phyloP scores from a whole-genome alignment of 371 early-diverging fungal species.

The Batkoa obscura region DNA sequence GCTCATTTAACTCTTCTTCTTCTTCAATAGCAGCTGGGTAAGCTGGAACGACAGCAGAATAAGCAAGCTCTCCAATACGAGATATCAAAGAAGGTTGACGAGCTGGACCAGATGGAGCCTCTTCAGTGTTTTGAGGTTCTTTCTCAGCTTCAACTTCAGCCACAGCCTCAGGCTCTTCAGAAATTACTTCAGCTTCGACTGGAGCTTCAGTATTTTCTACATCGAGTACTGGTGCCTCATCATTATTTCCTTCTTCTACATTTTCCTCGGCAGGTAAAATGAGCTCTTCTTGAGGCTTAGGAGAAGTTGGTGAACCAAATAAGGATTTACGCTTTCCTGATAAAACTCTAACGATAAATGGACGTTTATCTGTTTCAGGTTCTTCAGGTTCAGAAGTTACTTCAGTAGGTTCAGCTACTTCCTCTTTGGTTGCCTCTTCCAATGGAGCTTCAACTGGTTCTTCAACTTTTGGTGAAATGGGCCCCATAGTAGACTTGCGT shows the following conservation, averaged over 20 bases:
- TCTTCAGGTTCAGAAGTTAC: too few relatives aligned
- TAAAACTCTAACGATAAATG: background rate
- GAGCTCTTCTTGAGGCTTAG: too few relatives aligned
- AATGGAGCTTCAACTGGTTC: background rate
- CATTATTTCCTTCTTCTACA: too few relatives aligned
- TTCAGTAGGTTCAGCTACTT: too few relatives aligned
- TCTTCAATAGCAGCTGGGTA: background rate
- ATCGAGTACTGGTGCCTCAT: too few relatives aligned
- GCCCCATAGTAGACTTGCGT: too few relatives aligned
- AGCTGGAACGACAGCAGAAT: background rate
- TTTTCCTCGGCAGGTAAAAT: too few relatives aligned
- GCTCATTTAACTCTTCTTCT: background rate
- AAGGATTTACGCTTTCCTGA: conserved; percentile 3
- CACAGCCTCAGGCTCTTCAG: conserved; percentile 3
- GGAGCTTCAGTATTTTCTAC: too few relatives aligned
- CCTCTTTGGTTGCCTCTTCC: too few relatives aligned
- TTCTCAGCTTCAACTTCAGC: background rate
- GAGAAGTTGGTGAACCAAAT: too few relatives aligned
- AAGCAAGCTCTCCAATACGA: background rate
- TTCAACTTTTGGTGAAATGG: background rate
- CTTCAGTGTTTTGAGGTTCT: background rate
- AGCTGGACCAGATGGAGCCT: background rate
- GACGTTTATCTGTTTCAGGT: background rate
- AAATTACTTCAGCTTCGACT: background rate
- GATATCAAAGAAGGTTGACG: background rate